Conservation (phyloP, 257 asterid genomes). For the Penstemon davidsonii region DNA sequence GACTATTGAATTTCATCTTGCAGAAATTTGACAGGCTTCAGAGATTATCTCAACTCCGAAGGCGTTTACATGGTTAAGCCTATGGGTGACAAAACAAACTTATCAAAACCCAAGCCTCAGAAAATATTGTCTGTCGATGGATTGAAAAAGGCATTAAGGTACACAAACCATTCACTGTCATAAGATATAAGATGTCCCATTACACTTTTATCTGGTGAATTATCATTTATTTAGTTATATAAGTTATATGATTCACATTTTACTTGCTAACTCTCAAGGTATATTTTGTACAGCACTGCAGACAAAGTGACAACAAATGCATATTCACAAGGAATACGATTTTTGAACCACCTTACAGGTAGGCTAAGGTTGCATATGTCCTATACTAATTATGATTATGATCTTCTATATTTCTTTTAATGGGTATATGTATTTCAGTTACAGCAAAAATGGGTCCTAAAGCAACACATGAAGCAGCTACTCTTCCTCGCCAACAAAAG, state of each 20-base stretch:
- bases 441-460: slow-evolving; percentile 46
- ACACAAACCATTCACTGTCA: slow-evolving; percentile 14
- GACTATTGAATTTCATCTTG: slow-evolving; percentile 20
- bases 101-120: slow-evolving; percentile 58
- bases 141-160: slow-evolving; percentile 84
- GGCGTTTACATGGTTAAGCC: slow-evolving; percentile 76
- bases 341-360: slow-evolving; percentile 83
- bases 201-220: neutral
- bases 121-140: slow-evolving; percentile 83
- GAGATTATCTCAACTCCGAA: slow-evolving; percentile 65
- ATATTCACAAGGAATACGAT: slow-evolving; percentile 87
- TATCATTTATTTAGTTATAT: neutral
- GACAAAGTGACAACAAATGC: slow-evolving; percentile 77
- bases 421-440: slow-evolving; percentile 4
- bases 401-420: slow-evolving; percentile 15
- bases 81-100: slow-evolving; percentile 36
- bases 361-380: neutral
- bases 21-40: slow-evolving; percentile 88
- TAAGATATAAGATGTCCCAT: slow-evolving; percentile 5
- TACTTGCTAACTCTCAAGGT: slow-evolving; percentile 18
- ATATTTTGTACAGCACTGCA: slow-evolving; percentile 57
- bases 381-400: neutral
- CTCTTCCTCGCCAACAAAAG: slow-evolving; percentile 36
- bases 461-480: slow-evolving; percentile 31
- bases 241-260: neutral